Conservation (phyloP, 2,329 filamentous ascomycete genomes). For the Arthrinium puccinioides region DNA sequence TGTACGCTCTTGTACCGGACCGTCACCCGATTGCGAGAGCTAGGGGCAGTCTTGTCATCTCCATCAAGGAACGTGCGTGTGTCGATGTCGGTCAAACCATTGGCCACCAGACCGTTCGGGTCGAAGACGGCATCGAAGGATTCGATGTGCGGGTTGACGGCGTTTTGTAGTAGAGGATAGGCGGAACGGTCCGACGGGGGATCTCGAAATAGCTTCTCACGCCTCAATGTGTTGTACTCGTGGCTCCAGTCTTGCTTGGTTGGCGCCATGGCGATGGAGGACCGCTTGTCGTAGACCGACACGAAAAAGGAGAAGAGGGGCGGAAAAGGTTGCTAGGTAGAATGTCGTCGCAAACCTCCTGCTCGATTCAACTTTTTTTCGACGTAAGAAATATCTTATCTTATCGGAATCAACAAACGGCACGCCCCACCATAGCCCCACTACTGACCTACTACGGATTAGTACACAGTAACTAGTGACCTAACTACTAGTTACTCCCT, state of each 20-base stretch:
- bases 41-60: conserved; percentile 52
- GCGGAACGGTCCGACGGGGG: conserved; percentile 82
- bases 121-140: conserved; percentile 91
- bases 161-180: conserved; percentile 77
- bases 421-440: too few relatives aligned
- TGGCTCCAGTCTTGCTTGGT: conserved; percentile 73
- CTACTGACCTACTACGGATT: too few relatives aligned
- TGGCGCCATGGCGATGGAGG: conserved; percentile 49
- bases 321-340: too few relatives aligned
- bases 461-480: too few relatives aligned
- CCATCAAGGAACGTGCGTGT: conserved; percentile 83
- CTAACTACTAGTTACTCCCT: too few relatives aligned
- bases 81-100: conserved; percentile 82
- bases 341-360: too few relatives aligned
- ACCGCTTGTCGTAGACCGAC: too few relatives aligned
- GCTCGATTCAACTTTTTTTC: too few relatives aligned
- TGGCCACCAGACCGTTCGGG: conserved; percentile 61
- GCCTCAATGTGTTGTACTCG: conserved; percentile 76
- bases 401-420: too few relatives aligned
- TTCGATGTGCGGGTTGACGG: conserved; percentile 88
- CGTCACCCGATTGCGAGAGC: conserved; percentile 64
- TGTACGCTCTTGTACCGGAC: conserved; percentile 76
- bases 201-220: conserved; percentile 82
- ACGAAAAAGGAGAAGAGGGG: too few relatives aligned
- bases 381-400: too few relatives aligned